phyloP scores from a whole-genome alignment of 164 flowering plant genomes.

The Cinnamomum micranthum region DNA sequence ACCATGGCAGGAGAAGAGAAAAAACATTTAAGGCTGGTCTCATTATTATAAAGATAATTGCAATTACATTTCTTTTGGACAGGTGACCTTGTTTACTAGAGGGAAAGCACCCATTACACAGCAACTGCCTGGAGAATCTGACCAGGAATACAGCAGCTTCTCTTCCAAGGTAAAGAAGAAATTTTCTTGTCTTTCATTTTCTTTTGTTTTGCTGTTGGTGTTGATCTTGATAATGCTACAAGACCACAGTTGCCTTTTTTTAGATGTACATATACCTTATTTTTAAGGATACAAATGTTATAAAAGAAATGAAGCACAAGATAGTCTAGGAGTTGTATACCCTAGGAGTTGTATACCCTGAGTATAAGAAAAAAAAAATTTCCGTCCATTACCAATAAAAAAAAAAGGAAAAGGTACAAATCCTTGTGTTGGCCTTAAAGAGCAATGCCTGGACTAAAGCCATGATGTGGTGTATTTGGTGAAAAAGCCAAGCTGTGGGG shows the following conservation, averaged over 20 bases:
- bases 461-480: neutral
- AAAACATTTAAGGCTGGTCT: neutral
- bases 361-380: too few species aligned
- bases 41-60: neutral
- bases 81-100: constrained; percentile 92
- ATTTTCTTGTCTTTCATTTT: neutral
- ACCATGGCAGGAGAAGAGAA: neutral
- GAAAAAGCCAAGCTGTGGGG: neutral
- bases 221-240: neutral
- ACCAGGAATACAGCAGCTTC: constrained; percentile 61
- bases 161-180: constrained; percentile 57
- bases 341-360: too few species aligned
- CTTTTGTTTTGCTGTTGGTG: neutral
- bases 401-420: too few species aligned
- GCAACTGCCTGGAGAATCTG: constrained; percentile 87
- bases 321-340: too few species aligned
- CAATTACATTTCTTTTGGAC: neutral
- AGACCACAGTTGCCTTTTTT: too few species aligned
- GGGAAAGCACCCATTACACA: constrained; percentile 91
- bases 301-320: too few species aligned
- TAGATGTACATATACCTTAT: too few species aligned
- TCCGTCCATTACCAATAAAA: too few species aligned
- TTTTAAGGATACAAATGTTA: too few species aligned
- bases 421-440: too few species aligned
- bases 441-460: neutral